Percentiles rank a stretch among this genome's conserved stretches.
Conservation (phyloP, 2,329 filamentous ascomycete genomes). For the Calonectria fujianensis region DNA sequence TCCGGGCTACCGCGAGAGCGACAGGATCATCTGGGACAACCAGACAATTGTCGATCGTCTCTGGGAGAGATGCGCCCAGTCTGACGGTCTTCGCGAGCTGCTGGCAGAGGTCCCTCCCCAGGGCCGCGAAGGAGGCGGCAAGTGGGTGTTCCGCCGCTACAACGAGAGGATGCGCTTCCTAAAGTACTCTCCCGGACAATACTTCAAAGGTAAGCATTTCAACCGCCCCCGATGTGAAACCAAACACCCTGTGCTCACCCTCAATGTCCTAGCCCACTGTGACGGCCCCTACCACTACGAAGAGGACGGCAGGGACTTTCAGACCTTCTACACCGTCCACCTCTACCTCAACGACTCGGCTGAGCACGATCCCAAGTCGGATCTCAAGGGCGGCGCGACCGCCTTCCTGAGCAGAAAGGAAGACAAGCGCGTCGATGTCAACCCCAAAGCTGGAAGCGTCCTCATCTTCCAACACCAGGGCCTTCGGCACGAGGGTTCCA, state of each 20-base stretch:
- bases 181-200: conserved; percentile 82
- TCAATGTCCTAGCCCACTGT: conserved; percentile 73
- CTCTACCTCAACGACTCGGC: conserved; percentile 65
- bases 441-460: conserved; percentile 75
- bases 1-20: conserved; percentile 79
- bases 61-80: conserved; percentile 73
- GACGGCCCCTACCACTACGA: conserved; percentile 78
- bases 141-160: conserved; percentile 70
- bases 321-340: conserved; percentile 73
- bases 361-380: conserved; percentile 44
- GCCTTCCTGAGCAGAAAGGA: conserved; percentile 69
- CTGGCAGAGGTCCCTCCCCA: conserved; percentile 61
- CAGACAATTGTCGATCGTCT: conserved; percentile 77
- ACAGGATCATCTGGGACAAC: conserved; percentile 86
- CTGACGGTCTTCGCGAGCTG: conserved; percentile 64
- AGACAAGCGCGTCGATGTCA: conserved; percentile 68
- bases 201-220: conserved; percentile 74
- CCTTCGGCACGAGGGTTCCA: conserved; percentile 72
- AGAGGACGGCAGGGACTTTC: conserved; percentile 66
- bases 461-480: conserved; percentile 75
- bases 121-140: conserved; percentile 46
- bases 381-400: conserved; percentile 72
- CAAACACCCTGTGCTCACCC: neutral
- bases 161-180: conserved; percentile 87
- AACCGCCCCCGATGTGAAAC: neutral